Conservation (phyloP, 2,329 filamentous ascomycete species). For the Neonectria sp. region DNA sequence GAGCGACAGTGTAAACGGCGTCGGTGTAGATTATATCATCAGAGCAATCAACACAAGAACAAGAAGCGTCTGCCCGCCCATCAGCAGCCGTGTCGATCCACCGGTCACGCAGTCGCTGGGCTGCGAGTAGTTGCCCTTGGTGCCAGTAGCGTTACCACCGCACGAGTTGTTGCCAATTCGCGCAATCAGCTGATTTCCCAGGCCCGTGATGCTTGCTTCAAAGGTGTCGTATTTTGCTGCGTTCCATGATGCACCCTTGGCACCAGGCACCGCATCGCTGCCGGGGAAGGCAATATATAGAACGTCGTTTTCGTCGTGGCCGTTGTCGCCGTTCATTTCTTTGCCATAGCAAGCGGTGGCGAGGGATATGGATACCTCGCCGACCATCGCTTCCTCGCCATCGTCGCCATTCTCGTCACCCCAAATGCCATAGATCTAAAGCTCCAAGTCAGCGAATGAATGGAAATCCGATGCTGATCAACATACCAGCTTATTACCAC, state of each 20-base stretch:
- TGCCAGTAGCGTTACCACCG: background rate
- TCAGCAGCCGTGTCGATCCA: background rate
- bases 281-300: conserved; percentile 73
- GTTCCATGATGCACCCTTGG: conserved; percentile 65
- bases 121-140: background rate
- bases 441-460: background rate
- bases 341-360: conserved; percentile 70
- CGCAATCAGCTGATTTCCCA: conserved; percentile 1
- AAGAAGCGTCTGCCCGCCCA: background rate
- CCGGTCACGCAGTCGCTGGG: too few species aligned
- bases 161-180: background rate
- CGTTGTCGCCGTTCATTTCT: conserved; percentile 67
- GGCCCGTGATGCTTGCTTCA: conserved; percentile 2
- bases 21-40: background rate
- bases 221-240: conserved; percentile 47
- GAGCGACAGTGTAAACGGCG: background rate
- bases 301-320: conserved; percentile 70
- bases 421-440: conserved; percentile 71
- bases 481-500: conserved; percentile 61
- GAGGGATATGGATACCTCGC: conserved; percentile 71
- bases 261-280: conserved; percentile 66
- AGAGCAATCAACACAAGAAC: background rate
- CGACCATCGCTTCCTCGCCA: conserved; percentile 62
- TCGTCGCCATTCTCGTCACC: conserved; percentile 73
- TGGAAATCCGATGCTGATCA: fast-evolving